Evolutionary conservation across 805 yeast species (phyloP), one percentile per base, ranked within the genome.

Genomic region (Wickerhamiella qilinensis): DNA sequence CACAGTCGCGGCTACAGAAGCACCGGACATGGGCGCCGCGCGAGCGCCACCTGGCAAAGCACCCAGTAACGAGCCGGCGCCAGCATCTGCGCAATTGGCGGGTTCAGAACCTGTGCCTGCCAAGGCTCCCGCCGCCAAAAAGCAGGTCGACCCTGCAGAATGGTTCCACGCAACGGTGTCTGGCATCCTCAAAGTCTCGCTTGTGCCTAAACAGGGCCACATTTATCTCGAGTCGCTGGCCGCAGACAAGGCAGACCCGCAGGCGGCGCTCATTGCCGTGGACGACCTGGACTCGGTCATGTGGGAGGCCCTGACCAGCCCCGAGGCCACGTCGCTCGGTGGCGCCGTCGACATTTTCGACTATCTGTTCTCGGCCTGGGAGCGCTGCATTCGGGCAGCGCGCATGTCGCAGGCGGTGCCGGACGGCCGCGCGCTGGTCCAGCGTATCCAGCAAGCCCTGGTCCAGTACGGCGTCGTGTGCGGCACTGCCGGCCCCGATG

Each of bases 401-500:
- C 35, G 35, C 19, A 38, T 22, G 38, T 20, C 34, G 15, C 25
- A 21, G 32, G 20, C 7, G 12, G 15, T 22, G 14, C 35, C 25
- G 3, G 25, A 12, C 4, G 14, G 15, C 15, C 38, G 34, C 11
- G 40, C 32, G 11, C 24, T 44, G 9, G 45, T 34, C 9, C 15
- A n/a, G 14, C 24, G 20, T 6, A 21, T 46, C 3, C 43, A 39
- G 36, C 30, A 32, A 14, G 11, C 30, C 16, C 24, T 47, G 4
- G 41, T 35, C n/a, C 33, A 40, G 15, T 36, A 42, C 35, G 50
- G 44, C 8, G 43, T 41, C 22, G 20, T 47, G 2, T 37, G 44
- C 20, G 50, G 46, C n/a, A 41, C 51, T 3, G 43, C 49, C 7
- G 46, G 40, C 38, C 37, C 35, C 14, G 38, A 40, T 14, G 53